Conservation (phyloP, 768 basidiomycete species). For the Cubamyces lactineus region DNA sequence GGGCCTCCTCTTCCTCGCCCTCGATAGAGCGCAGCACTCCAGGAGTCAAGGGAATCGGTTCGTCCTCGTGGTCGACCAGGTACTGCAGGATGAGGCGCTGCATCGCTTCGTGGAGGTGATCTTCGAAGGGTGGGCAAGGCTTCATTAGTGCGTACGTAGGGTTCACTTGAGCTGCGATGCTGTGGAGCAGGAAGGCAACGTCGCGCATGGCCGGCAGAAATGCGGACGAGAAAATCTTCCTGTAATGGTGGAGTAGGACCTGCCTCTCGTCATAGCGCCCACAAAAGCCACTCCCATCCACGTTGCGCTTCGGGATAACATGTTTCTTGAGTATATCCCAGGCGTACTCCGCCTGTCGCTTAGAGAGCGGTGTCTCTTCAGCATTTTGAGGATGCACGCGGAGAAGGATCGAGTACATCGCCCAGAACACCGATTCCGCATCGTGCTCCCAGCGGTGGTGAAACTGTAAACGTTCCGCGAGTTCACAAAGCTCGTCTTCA, state of each 20-base stretch:
- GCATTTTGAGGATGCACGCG: neutral
- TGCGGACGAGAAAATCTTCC: no score
- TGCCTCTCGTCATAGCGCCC: no score
- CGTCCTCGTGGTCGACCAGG: slow-evolving; percentile 7
- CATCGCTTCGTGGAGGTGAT: slow-evolving; percentile 14
- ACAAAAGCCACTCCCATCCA: no score
- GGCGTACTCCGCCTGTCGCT: neutral
- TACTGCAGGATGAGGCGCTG: slow-evolving; percentile 12
- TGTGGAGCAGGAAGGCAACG: neutral
- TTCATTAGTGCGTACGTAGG: neutral
- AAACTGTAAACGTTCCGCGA: neutral
- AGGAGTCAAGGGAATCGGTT: neutral
- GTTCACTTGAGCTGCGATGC: neutral
- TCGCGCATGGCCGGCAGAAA: neutral
- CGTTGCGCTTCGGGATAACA: no score
- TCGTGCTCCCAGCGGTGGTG: neutral
- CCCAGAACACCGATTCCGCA: neutral
- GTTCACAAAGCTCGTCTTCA: neutral
- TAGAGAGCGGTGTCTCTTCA: neutral
- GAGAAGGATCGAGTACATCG: neutral
- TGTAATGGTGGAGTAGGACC: no score
- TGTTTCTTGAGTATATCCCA: neutral
- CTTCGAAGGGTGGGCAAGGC: neutral
- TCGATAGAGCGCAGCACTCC: no score
- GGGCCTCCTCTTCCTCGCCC: no score